Percentiles rank a stretch among this genome's conserved stretches.
Conservation (phyloP, 495 filamentous ascomycete genomes). For the Diplogelasinospora grovesii region DNA sequence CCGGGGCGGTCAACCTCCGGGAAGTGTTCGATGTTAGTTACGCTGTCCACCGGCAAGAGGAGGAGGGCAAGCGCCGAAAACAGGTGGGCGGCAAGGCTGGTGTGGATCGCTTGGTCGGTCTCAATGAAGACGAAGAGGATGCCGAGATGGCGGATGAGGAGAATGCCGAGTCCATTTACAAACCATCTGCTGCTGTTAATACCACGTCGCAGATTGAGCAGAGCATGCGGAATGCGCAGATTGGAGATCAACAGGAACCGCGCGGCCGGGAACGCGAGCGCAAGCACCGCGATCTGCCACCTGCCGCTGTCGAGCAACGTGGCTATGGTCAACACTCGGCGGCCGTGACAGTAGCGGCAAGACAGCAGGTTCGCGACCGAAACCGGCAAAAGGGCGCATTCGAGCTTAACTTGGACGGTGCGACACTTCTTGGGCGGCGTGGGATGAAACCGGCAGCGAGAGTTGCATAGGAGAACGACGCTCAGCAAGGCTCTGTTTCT, state of each 20-base stretch:
- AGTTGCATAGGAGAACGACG: conserved; percentile 26
- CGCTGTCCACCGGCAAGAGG: conserved; percentile 92
- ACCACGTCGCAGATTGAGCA: conserved; percentile 78
- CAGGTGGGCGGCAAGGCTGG: conserved; percentile 56
- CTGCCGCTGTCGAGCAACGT: conserved; percentile 42
- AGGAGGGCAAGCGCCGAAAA: conserved; percentile 87
- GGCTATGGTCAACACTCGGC: conserved; percentile 82
- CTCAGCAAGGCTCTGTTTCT: background rate
- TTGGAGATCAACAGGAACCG: conserved; percentile 51
- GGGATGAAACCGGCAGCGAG: conserved; percentile 45
- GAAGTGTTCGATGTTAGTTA: conserved; percentile 98
- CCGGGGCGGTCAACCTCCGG: conserved; percentile 87
- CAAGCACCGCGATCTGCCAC: conserved; percentile 27
- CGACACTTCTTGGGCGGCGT: conserved; percentile 78
- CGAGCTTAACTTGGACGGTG: conserved; percentile 83
- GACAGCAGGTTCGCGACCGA: conserved; percentile 57
- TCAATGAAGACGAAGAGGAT: conserved; percentile 60
- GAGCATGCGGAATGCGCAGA: conserved; percentile 72
- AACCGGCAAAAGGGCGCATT: conserved; percentile 64
- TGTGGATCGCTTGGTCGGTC: conserved; percentile 49
- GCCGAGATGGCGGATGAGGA: conserved; percentile 44
- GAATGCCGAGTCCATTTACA: conserved; percentile 64
- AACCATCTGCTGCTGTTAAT: conserved; percentile 30
- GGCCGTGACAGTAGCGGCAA: conserved; percentile 70
- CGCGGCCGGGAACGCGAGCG: conserved; percentile 39